phyloP scores from a whole-genome alignment of 192 early-diverging fungal species.

The Coemansia sp. region DNA sequence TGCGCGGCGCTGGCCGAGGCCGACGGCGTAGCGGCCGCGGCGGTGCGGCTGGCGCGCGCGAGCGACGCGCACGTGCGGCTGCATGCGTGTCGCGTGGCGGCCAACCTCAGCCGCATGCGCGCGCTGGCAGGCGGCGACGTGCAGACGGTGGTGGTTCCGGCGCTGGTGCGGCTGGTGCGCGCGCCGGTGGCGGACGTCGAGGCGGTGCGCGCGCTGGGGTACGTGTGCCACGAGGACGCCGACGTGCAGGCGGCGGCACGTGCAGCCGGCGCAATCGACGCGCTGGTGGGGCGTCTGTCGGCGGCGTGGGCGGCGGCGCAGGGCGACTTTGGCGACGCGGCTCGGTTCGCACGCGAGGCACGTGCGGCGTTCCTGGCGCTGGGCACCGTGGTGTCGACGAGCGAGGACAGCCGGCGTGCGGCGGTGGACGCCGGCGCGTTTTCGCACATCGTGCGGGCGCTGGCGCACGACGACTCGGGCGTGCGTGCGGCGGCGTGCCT shows the following conservation, averaged over 20 bases:
- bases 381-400: conserved; percentile 46
- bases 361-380: conserved; percentile 32
- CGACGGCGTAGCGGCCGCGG: conserved; percentile 13
- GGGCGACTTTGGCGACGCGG: conserved; percentile 42
- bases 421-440: conserved; percentile 33
- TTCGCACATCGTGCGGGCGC: conserved; percentile 31
- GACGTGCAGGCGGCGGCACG: conserved; percentile 44
- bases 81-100: conserved; percentile 32
- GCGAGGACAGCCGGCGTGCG: conserved; percentile 38
- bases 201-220: conserved; percentile 32
- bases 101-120: conserved; percentile 48
- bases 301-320: conserved; percentile 25
- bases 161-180: conserved; percentile 32
- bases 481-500: conserved; percentile 44
- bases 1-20: conserved; percentile 24
- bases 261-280: conserved; percentile 33
- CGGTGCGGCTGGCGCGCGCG: conserved; percentile 30
- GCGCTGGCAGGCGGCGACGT: conserved; percentile 14
- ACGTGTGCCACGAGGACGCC: conserved; percentile 51
- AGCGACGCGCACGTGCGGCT: conserved; percentile 29
- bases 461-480: conserved; percentile 29
- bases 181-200: conserved; percentile 1
- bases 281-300: conserved; percentile 21
- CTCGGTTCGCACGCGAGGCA: conserved; percentile 12
- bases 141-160: conserved; percentile 35